Evolutionary conservation across 1,284 basidiomycete genomes (phyloP).

Genomic region (Ustilago lituana): DNA sequence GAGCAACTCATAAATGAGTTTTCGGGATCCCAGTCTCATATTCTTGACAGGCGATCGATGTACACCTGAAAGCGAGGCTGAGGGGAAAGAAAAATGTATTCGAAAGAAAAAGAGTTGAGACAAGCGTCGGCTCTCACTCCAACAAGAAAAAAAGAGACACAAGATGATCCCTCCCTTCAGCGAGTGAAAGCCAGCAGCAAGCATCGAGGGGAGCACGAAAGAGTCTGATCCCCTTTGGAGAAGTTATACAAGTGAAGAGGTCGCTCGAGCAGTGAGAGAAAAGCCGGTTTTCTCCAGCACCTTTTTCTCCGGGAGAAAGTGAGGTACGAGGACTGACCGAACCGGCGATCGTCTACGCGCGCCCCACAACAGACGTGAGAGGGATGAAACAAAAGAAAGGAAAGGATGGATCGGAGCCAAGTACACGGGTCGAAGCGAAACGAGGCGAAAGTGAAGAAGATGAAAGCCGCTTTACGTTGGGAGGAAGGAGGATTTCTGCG

Average conservation of each 20-base stretch:
- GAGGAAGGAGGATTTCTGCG: conserved; percentile 8
- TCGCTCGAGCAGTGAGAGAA: conserved; percentile 19
- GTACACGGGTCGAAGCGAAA: conserved; percentile 5
- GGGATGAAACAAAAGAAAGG: background rate
- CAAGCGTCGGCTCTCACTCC: background rate
- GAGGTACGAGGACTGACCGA: conserved; percentile 35
- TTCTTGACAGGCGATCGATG: too few species aligned
- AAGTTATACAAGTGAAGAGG: conserved; percentile 17
- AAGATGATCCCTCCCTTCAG: background rate
- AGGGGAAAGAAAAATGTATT: conserved; percentile 10
- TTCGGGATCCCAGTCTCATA: too few species aligned
- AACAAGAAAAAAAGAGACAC: background rate
- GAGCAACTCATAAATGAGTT: too few species aligned
- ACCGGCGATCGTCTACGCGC: conserved; percentile 43
- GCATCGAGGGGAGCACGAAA: background rate
- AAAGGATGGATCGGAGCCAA: background rate
- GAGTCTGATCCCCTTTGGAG: conserved; percentile 14
- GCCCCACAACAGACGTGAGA: conserved; percentile 26
- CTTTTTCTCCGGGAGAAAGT: conserved; percentile 7
- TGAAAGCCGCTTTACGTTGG: conserved; percentile 9
- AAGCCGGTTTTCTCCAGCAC: conserved; percentile 35
- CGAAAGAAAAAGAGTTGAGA: conserved; percentile 1
- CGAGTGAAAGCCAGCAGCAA: background rate
- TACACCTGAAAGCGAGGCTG: too few species aligned
- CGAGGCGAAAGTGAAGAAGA: background rate